Evolutionary conservation across 768 basidiomycete species (phyloP).

Genomic region (Mycena leptocephala): DNA sequence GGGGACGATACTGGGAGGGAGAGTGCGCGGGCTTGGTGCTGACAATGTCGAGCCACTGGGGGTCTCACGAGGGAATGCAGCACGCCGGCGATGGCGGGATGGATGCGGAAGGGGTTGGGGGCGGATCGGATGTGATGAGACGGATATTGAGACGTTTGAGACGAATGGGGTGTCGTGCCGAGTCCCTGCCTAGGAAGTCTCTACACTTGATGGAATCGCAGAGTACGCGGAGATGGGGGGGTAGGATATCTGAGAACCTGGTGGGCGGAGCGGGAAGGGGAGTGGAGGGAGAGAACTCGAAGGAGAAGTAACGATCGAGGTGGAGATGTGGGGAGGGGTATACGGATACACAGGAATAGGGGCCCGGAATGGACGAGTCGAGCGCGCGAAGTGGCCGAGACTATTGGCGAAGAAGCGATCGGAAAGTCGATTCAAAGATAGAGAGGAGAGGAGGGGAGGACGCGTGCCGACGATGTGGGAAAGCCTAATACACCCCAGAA

Average conservation of each 20-base stretch:
- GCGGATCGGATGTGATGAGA: not conserved
- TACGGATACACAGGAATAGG: not conserved
- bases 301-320: not conserved
- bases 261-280: not conserved
- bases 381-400: not conserved
- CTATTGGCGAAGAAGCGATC: not conserved
- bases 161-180: not conserved
- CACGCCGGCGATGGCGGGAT: not conserved
- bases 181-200: not conserved
- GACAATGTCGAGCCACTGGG: not conserved
- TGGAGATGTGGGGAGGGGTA: no score
- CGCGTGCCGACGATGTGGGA: not conserved
- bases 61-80: not conserved
- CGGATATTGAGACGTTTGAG: not conserved
- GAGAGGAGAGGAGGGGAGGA: not conserved
- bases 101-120: not conserved
- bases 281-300: not conserved
- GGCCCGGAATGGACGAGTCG: not conserved
- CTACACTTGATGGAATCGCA: not conserved
- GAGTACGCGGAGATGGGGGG: not conserved
- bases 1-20: not conserved
- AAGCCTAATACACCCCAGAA: not conserved
- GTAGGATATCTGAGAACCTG: not conserved
- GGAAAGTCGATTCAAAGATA: not conserved
- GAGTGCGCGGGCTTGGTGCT: not conserved